Evolutionary conservation across 2,329 filamentous ascomycete species (phyloP).

Genomic region (Fusarium succisae): DNA sequence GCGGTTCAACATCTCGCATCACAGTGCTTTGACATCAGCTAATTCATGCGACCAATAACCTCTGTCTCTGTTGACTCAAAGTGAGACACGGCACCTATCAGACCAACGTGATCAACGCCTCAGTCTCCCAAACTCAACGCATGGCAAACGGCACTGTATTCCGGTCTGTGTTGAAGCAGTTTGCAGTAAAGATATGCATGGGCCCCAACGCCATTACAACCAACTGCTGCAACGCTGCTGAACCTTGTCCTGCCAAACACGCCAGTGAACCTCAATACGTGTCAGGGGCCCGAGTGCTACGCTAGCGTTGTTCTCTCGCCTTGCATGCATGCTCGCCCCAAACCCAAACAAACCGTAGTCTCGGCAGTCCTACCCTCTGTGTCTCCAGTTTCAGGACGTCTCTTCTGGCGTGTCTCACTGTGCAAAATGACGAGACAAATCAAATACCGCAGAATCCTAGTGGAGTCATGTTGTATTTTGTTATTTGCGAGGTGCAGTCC

Average conservation of each 20-base stretch:
- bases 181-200: slow-evolving; percentile 15
- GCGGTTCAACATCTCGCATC: not conserved
- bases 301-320: slow-evolving; percentile 20
- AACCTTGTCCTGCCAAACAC: not conserved
- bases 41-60: not conserved
- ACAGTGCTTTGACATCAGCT: slow-evolving; percentile 1
- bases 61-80: not conserved
- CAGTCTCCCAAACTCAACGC: not conserved
- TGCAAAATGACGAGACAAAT: not conserved
- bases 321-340: not conserved
- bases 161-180: slow-evolving; percentile 1
- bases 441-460: not conserved
- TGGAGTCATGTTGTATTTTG: slow-evolving; percentile 11
- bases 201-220: not conserved
- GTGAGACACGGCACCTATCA: not conserved
- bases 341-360: not conserved
- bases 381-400: not conserved
- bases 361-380: not conserved
- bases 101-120: not conserved
- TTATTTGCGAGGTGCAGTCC: slow-evolving; percentile 2
- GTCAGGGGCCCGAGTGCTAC: not conserved
- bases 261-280: not conserved
- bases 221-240: not conserved
- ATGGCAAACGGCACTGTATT: not conserved
- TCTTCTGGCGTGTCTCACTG: not conserved